Base-by-base conservation (phyloP, 495 filamentous ascomycete species). In the Parmelia sp. region DNA sequence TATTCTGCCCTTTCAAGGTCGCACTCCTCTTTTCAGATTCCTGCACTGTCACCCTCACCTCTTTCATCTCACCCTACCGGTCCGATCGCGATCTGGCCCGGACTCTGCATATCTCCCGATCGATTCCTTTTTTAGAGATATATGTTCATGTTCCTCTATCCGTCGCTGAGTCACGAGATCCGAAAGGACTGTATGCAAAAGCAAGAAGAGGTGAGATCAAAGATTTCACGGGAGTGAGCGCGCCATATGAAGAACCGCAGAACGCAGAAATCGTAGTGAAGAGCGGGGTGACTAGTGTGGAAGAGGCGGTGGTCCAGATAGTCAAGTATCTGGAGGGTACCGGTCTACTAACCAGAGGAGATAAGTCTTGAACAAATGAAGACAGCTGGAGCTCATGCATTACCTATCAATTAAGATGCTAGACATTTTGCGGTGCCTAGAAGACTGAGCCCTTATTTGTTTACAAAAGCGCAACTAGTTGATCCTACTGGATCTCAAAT, bases 181-280 rank as follows among this genome's bases (percentile, higher is more conserved):
- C 94, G 31, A 98, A 98, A 84, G 95, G 93, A 12, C 75, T 98
- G 63, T 98, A 98, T 74, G 95, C 95, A 84, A 96, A 96, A 84
- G 94, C 94, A 9, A 80, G 92, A 23, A 87, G 86, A 58, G 94
- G 94, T 19, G 83, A 93, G 72, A 96, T 97, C 72, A 93, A 93
- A 80, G 92, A 97, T 68, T 98, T 98, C 72, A 98, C 94, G 17
- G 95, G 94, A 14, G 90, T 98, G 65, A 79, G 75, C 64, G 91
- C 92, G 36, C 94, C 94, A 7, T 98, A 98, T 76, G 94, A 98
- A 83, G 88, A 83, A 56, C 95, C 94, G 27, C 84, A 86, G 74
- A 82, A 84, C 63, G 84, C 94, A 12, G 94, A 98, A 82, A 87
- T 97, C 66, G 85, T 86, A 67, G 87, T 98, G 68, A 80, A 82